Evolutionary conservation across 345 rosid genomes (phyloP).

Genomic region (Xanthoceras sorbifolium): DNA sequence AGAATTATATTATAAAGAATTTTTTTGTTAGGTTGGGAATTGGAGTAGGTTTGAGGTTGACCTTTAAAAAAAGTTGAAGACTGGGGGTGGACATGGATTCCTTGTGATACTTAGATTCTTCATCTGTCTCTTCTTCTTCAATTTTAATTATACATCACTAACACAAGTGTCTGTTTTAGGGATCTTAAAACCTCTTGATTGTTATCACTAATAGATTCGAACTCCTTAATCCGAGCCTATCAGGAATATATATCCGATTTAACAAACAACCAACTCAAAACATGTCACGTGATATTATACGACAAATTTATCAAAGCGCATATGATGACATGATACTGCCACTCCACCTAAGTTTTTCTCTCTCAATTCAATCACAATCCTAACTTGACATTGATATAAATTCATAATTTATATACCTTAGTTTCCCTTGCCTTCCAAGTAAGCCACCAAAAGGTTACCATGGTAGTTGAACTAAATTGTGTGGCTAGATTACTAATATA

Average conservation of each 20-base stretch:
- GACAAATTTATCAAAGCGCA: background rate
- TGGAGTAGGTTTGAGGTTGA: background rate
- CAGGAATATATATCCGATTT: too few relatives aligned
- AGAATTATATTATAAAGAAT: background rate
- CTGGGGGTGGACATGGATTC: background rate
- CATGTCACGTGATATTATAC: background rate
- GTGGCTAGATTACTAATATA: too few relatives aligned
- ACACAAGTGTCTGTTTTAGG: too few relatives aligned
- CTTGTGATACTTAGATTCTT: background rate
- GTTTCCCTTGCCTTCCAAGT: background rate
- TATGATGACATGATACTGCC: background rate
- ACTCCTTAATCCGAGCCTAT: too few relatives aligned
- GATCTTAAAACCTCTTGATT: too few relatives aligned
- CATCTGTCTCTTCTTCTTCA: background rate
- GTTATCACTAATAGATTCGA: too few relatives aligned
- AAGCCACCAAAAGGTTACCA: background rate
- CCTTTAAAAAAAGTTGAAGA: background rate
- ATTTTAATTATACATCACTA: too few relatives aligned
- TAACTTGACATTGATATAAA: too few relatives aligned
- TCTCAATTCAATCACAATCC: too few relatives aligned
- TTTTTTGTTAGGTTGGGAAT: background rate
- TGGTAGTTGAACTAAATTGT: too few relatives aligned
- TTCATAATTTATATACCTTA: background rate
- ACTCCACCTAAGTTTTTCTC: too few relatives aligned
- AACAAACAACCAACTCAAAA: too few relatives aligned